A percentile compares a stretch with the other conserved stretches of the same genome.
Conservation (phyloP, 495 filamentous ascomycete species). For the Peziza echinospora region DNA sequence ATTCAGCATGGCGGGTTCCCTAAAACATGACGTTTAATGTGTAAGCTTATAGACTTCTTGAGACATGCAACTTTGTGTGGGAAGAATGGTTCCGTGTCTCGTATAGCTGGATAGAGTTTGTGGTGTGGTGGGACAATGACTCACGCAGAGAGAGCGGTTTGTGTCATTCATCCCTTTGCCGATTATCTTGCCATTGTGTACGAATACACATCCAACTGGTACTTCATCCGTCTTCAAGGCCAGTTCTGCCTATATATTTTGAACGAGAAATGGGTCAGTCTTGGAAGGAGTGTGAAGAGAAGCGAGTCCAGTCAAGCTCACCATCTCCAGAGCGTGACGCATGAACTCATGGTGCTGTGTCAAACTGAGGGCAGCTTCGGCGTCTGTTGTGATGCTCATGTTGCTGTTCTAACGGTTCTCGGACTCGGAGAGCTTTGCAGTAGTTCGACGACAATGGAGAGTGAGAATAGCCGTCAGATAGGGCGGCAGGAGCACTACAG, state of each 20-base stretch:
- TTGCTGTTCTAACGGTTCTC: no score
- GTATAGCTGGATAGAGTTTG: not conserved
- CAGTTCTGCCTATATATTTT: slow-evolving; percentile 44
- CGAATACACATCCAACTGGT: slow-evolving; percentile 87
- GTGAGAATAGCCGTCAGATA: no score
- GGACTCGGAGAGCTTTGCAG: no score
- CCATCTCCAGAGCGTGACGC: not conserved
- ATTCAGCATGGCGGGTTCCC: slow-evolving; percentile 87
- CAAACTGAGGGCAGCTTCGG: not conserved
- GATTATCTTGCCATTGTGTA: slow-evolving; percentile 50
- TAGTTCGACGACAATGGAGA: no score
- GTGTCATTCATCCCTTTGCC: slow-evolving; percentile 88
- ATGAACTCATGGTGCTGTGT: not conserved
- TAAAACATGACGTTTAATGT: no score
- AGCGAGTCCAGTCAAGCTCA: not conserved
- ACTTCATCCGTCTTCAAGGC: slow-evolving; percentile 74
- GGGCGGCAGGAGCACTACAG: no score
- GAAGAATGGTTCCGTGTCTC: slow-evolving; percentile 1
- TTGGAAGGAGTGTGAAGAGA: not conserved
- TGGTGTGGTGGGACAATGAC: slow-evolving; percentile 23
- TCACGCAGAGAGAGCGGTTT: slow-evolving; percentile 48
- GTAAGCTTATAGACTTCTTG: slow-evolving; percentile 1
- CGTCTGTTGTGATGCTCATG: no score
- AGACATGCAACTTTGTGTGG: not conserved
- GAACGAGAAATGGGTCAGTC: no score